Evolutionary conservation across 2,329 filamentous ascomycete genomes (phyloP).

Genomic region (Cadophora luteo-olivacea): DNA sequence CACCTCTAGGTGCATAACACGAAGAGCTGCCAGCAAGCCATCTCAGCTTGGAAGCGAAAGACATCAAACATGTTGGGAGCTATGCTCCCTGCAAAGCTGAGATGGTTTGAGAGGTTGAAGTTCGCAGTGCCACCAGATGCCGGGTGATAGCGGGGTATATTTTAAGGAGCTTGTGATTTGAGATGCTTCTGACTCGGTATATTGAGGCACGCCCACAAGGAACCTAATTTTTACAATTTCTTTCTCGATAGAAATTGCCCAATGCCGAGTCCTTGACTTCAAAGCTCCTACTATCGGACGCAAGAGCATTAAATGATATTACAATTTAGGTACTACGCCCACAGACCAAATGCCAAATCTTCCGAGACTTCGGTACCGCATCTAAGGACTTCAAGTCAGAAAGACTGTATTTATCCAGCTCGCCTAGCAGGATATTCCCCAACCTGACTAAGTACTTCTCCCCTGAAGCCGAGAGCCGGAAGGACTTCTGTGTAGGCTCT

Average conservation of each 20-base stretch:
- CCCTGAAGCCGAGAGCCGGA: neutral
- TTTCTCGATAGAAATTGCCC: neutral
- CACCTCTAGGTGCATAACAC: neutral
- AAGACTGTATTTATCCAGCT: slow-evolving; percentile 7
- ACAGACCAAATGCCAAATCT: neutral
- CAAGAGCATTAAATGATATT: too few species aligned
- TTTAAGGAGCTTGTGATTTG: neutral
- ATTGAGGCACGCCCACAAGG: neutral
- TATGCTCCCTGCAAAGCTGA: neutral
- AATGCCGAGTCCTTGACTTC: neutral
- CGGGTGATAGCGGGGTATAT: neutral
- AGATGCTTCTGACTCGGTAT: neutral
- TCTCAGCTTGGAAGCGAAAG: neutral
- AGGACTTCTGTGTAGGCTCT: neutral
- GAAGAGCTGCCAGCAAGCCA: neutral
- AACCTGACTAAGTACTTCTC: neutral
- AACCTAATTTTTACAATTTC: neutral
- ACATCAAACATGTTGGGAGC: neutral
- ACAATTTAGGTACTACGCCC: neutral
- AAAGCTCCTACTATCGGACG: too few species aligned
- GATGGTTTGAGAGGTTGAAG: neutral
- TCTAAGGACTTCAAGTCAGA: slow-evolving; percentile 4
- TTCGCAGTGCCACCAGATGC: neutral
- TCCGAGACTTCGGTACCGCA: neutral
- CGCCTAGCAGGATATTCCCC: neutral